These are phyloP conservation scores for Hibiscus syriacus DNA, from an alignment of 345 rosid species.

Conservation along the genomic window DNA sequence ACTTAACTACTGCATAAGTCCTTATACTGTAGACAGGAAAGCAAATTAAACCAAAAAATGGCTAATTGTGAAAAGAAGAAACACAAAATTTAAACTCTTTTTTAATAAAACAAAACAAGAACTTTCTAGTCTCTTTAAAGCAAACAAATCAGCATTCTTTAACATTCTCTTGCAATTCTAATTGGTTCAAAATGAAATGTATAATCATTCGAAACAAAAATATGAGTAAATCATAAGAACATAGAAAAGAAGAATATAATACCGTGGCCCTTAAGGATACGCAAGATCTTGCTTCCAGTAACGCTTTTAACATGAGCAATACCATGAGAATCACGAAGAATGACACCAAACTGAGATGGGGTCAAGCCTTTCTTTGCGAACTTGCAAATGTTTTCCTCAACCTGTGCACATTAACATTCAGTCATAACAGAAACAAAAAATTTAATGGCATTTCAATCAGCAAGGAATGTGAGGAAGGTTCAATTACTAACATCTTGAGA, in stretches of 20 bases:
- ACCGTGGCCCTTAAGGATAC: conserved; percentile 51
- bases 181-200: too few species aligned
- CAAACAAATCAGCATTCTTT: too few species aligned
- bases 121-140: too few species aligned
- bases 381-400: conserved; percentile 50
- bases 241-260: not conserved
- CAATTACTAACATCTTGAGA: conserved; percentile 37
- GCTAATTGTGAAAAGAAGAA: not conserved
- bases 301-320: conserved; percentile 25
- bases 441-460: not conserved
- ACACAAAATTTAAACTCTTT: too few species aligned
- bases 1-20: too few species aligned
- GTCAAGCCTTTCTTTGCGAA: conserved; percentile 56
- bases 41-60: not conserved
- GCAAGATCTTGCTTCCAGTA: conserved; percentile 45
- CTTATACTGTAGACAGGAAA: too few species aligned
- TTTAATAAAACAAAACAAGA: too few species aligned
- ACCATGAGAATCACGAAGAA: conserved; percentile 59
- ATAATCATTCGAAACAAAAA: not conserved
- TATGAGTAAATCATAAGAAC: not conserved
- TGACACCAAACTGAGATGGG: conserved; percentile 55
- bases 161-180: too few species aligned
- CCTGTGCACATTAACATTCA: conserved; percentile 13
- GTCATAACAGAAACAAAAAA: not conserved
- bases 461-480: not conserved